Evolutionary conservation across 2,329 filamentous ascomycete genomes (phyloP).

Genomic region (Ascochyta clinopodiicola): DNA sequence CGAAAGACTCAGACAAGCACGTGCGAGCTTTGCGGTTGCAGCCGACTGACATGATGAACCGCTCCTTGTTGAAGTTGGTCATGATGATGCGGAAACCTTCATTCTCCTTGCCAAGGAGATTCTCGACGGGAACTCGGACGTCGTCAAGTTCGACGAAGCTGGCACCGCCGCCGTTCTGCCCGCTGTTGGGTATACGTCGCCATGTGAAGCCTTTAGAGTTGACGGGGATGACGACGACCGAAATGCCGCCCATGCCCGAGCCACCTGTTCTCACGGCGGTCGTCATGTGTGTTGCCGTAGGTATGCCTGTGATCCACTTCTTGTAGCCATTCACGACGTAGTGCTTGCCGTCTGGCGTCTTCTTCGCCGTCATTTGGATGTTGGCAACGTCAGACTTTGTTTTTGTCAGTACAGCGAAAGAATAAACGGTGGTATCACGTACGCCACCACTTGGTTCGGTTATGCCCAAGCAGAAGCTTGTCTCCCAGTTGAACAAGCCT

Average conservation of each 20-base stretch:
- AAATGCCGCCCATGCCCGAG: conserved; percentile 61
- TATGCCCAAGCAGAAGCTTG: conserved; percentile 68
- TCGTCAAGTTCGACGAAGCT: conserved; percentile 64
- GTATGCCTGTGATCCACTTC: conserved; percentile 71
- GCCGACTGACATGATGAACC: conserved; percentile 63
- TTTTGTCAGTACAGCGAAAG: conserved; percentile 9
- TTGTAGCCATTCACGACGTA: conserved; percentile 72
- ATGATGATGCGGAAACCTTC: conserved; percentile 65
- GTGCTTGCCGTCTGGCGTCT: conserved; percentile 76
- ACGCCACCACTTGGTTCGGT: conserved; percentile 66
- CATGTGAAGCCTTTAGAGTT: conserved; percentile 58
- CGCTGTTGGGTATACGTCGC: conserved; percentile 67
- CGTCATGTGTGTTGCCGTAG: conserved; percentile 67
- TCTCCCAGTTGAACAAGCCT: conserved; percentile 63
- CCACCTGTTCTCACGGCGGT: conserved; percentile 67
- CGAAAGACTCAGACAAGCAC: conserved; percentile 61
- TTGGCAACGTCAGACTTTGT: conserved; percentile 66
- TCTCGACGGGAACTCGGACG: conserved; percentile 60
- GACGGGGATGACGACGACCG: conserved; percentile 64
- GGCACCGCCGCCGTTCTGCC: conserved; percentile 69
- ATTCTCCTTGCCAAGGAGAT: conserved; percentile 62
- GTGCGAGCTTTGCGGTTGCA: conserved; percentile 65
- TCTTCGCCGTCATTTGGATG: conserved; percentile 69
- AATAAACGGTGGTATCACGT: conserved; percentile 6
- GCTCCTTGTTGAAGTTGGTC: conserved; percentile 61